phyloP scores from a whole-genome alignment of 2,329 filamentous ascomycete genomes.

The Ophiocordyceps sinensis region DNA sequence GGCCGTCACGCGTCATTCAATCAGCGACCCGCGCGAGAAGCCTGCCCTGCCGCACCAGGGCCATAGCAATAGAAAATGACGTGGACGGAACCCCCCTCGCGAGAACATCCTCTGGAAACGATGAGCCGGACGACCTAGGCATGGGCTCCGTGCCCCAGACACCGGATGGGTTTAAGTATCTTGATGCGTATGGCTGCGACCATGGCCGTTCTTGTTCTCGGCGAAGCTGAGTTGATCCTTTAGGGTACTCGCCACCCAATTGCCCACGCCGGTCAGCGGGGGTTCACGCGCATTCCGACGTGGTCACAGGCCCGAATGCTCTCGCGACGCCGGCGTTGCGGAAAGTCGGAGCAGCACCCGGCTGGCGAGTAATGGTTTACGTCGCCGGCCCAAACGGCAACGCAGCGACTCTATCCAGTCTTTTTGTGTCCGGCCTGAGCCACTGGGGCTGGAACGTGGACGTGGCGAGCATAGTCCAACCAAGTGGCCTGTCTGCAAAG shows the following conservation, averaged over 20 bases:
- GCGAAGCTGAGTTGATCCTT: neutral
- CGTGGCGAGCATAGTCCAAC: too few species aligned
- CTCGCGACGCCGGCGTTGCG: neutral
- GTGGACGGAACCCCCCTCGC: neutral
- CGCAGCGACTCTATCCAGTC: too few species aligned
- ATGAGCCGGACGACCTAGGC: neutral
- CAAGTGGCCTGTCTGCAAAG: too few species aligned
- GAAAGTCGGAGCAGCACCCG: too few species aligned
- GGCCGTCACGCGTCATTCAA: neutral
- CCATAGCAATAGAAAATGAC: neutral
- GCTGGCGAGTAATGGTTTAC: too few species aligned
- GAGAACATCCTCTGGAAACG: neutral
- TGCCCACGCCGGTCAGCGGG: neutral
- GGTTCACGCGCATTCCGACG: neutral
- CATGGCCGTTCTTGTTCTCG: neutral
- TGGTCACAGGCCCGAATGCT: neutral
- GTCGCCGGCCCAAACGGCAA: too few species aligned
- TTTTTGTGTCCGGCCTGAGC: too few species aligned
- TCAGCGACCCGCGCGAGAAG: neutral
- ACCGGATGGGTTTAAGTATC: slow-evolving; percentile 5
- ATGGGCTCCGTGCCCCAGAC: neutral
- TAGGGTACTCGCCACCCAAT: slow-evolving; percentile 9
- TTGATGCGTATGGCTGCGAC: slow-evolving; percentile 5
- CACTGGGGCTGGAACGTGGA: too few species aligned
- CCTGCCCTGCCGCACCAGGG: neutral